phyloP scores from a whole-genome alignment of 371 early-diverging fungal species.

The Entomophthora muscae region DNA sequence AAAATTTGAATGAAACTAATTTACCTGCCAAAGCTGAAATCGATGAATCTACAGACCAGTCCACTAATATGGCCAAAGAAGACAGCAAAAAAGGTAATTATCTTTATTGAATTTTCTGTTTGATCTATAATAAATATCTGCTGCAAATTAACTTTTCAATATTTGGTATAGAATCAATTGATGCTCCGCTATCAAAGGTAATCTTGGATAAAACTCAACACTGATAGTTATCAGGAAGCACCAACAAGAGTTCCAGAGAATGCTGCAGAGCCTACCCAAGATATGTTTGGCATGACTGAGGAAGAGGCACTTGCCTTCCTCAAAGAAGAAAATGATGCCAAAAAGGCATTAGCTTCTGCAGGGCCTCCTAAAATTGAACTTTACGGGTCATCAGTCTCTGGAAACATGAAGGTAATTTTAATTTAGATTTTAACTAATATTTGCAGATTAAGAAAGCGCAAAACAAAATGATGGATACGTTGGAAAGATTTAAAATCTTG shows the following conservation, averaged over 20 bases:
- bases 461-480: conserved; percentile 16
- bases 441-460: conserved; percentile 20
- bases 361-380: conserved; percentile 5
- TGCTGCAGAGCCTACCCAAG: neutral
- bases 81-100: no score
- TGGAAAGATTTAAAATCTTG: conserved; percentile 20
- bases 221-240: no score
- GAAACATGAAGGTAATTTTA: conserved; percentile 13
- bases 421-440: neutral
- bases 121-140: no score
- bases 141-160: no score
- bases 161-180: no score
- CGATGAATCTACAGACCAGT: no score
- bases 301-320: neutral
- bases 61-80: no score
- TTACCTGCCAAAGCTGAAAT: no score
- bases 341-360: neutral
- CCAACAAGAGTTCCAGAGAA: neutral
- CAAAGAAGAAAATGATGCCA: conserved; percentile 5
- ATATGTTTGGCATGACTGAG: conserved; percentile 1
- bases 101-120: no score
- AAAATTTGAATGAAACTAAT: no score
- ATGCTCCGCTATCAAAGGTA: no score
- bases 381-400: conserved; percentile 15
- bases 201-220: no score